A percentile compares a stretch with the other conserved stretches of the same genome.
These are phyloP conservation scores for Talaromyces sp. DNA, from an alignment of 2,329 filamentous ascomycete species.

Conservation along the genomic window DNA sequence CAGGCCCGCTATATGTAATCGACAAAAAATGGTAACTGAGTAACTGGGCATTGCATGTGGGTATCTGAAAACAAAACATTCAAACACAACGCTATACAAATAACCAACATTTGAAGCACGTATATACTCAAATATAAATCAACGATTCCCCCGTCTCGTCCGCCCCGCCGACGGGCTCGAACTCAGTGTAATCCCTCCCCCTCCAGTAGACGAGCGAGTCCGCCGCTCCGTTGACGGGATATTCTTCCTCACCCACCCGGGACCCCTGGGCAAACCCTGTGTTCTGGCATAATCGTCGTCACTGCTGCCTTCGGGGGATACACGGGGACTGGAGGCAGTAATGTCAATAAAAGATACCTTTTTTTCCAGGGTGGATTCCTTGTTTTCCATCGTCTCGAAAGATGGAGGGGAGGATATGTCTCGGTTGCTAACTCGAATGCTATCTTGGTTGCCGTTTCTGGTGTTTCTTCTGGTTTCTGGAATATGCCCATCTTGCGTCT, in stretches of 20 bases:
- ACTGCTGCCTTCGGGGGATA: slow-evolving; percentile 18
- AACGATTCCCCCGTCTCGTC: background rate
- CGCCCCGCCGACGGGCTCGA: slow-evolving; percentile 5
- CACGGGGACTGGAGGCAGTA: slow-evolving; percentile 30
- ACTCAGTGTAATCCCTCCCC: slow-evolving; percentile 1
- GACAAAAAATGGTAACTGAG: background rate
- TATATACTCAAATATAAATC: no score
- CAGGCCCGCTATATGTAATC: no score
- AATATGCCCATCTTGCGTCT: background rate
- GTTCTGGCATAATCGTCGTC: slow-evolving; percentile 24
- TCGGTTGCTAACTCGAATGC: background rate
- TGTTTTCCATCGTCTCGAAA: background rate
- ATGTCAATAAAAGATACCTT: slow-evolving; percentile 24
- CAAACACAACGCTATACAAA: background rate
- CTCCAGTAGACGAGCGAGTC: slow-evolving; percentile 16
- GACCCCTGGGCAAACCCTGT: slow-evolving; percentile 21
- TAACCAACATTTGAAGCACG: background rate
- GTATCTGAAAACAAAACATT: background rate
- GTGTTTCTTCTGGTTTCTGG: background rate
- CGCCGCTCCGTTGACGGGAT: slow-evolving; percentile 11
- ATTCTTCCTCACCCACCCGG: slow-evolving; percentile 24
- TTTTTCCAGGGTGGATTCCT: background rate
- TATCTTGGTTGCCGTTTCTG: no score
- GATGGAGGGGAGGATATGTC: background rate
- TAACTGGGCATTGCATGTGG: background rate